phyloP scores from a whole-genome alignment of 495 filamentous ascomycete genomes.

The Podospora didyma region DNA sequence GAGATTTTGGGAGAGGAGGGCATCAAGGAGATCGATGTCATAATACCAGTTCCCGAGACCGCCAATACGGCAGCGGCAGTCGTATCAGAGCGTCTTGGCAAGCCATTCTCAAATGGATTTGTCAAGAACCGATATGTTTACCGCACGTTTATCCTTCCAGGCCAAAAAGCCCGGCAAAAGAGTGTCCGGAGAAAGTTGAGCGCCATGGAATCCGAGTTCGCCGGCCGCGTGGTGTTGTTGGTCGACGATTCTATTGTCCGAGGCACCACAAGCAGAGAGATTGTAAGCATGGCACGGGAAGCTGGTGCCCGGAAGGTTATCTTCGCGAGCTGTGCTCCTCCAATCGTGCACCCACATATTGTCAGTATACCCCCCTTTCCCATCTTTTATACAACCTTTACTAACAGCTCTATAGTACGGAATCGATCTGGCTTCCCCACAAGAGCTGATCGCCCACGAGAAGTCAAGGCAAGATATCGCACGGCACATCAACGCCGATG shows the following conservation, averaged over 20 bases:
- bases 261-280: conserved; percentile 87
- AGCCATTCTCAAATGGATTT: conserved; percentile 69
- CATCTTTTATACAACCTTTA: background rate
- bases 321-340: conserved; percentile 84
- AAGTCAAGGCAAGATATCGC: conserved; percentile 66
- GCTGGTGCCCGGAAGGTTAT: conserved; percentile 87
- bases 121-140: conserved; percentile 97
- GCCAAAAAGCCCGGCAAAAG: conserved; percentile 77
- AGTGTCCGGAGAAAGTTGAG: conserved; percentile 75
- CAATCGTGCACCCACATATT: conserved; percentile 63
- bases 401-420: conserved; percentile 54
- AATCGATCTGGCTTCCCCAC: conserved; percentile 81
- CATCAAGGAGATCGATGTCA: conserved; percentile 80
- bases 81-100: conserved; percentile 71
- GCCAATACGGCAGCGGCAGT: conserved; percentile 75
- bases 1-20: conserved; percentile 67
- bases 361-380: conserved; percentile 9
- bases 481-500: conserved; percentile 82
- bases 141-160: conserved; percentile 94
- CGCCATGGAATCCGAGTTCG: conserved; percentile 83
- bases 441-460: conserved; percentile 81
- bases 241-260: conserved; percentile 94
- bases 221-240: conserved; percentile 75
- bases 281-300: conserved; percentile 89
- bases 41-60: conserved; percentile 39